Evolutionary conservation across 129 eudicot species (phyloP).

Genomic region (Mikania micrantha): DNA sequence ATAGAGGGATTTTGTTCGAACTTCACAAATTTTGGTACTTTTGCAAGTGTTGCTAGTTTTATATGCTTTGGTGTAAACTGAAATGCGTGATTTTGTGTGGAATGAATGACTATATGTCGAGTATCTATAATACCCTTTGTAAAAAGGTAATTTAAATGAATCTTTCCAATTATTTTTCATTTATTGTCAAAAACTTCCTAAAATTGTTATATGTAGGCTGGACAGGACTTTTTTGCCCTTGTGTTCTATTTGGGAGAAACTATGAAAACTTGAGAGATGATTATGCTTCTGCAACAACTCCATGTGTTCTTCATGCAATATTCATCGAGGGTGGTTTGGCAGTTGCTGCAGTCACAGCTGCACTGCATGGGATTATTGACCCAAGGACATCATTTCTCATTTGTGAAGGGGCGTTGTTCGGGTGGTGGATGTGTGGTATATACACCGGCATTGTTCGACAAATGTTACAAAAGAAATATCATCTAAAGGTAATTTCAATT

Average conservation of each 20-base stretch:
- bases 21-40: background rate
- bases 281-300: constrained; percentile 67
- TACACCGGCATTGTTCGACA: constrained; percentile 87
- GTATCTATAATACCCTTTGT: background rate
- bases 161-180: background rate
- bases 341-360: constrained; percentile 72
- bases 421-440: constrained; percentile 99
- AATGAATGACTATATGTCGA: background rate
- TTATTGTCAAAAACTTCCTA: constrained; percentile 1
- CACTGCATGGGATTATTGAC: constrained; percentile 67
- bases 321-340: constrained; percentile 91
- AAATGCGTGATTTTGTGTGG: background rate
- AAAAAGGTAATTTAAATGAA: background rate
- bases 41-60: background rate
- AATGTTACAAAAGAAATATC: constrained; percentile 83
- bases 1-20: background rate
- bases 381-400: constrained; percentile 77
- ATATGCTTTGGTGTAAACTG: background rate
- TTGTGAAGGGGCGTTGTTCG: constrained; percentile 73
- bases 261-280: constrained; percentile 81
- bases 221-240: constrained; percentile 96
- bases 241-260: constrained; percentile 89
- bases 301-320: constrained; percentile 88
- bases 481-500: constrained; percentile 69
- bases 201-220: constrained; percentile 41